phyloP scores from a whole-genome alignment of 495 filamentous ascomycete species.

The Xylaria curta region DNA sequence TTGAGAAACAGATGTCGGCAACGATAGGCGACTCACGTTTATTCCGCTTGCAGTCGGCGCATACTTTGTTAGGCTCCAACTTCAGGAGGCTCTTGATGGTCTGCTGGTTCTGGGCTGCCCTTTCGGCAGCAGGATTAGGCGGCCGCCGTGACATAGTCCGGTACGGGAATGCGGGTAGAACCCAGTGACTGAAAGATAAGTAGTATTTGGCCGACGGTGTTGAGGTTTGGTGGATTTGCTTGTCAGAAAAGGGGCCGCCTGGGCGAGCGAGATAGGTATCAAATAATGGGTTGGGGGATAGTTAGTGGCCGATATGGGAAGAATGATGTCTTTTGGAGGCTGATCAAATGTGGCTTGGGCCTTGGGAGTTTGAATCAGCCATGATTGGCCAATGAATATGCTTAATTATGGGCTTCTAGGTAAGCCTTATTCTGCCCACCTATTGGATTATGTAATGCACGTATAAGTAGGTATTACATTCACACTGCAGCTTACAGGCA shows the following conservation, averaged over 20 bases:
- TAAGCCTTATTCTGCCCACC: not conserved
- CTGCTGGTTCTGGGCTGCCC: conserved; percentile 85
- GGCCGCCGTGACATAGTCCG: conserved; percentile 82
- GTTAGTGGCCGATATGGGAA: conserved; percentile 9
- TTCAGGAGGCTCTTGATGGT: conserved; percentile 93
- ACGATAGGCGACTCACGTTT: conserved; percentile 72
- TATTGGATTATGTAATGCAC: not conserved
- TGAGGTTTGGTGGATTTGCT: not conserved
- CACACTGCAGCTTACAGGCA: not conserved
- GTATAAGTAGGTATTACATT: not conserved
- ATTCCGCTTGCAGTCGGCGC: conserved; percentile 98
- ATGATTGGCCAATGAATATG: conserved; percentile 3
- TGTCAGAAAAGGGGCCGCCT: not conserved
- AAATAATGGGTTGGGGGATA: conserved; percentile 11
- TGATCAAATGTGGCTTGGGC: conserved; percentile 23
- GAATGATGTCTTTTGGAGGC: conserved; percentile 27
- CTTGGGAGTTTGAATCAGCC: not conserved
- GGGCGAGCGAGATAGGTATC: not conserved
- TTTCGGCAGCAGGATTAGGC: conserved; percentile 77
- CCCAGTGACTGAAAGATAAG: not conserved
- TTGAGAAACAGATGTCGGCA: not conserved
- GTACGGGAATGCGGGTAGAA: not conserved
- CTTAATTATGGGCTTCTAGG: not conserved
- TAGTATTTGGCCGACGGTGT: not conserved
- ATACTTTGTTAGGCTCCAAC: conserved; percentile 90